Base-by-base conservation (phyloP, 1,284 basidiomycete genomes). In the Vanrija pseudolonga region DNA sequence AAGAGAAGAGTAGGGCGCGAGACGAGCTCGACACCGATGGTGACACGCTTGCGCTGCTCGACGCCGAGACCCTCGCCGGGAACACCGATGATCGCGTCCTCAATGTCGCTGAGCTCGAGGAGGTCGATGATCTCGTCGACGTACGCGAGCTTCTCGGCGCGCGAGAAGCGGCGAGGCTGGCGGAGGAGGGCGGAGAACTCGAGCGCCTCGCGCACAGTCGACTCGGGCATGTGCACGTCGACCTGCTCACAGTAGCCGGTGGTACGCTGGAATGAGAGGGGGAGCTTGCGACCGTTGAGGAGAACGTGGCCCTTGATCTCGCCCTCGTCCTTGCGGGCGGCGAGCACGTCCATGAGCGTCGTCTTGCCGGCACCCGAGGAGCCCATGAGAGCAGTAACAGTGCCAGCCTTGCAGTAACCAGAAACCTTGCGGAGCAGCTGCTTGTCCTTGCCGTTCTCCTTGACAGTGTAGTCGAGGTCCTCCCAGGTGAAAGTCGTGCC, bases 111-210 rank as follows among this genome's bases (percentile, higher is more conserved):
- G 52, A 81, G 62, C 60, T 80, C 79, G 42, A 81, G 74, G 6
- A 81, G 66, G 43, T 78, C 76, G 60, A 81, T 78, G 28, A 81
- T 78, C 36, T 76, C 73, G 49, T 81, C 77, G 47, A 80, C 79
- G 61, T 80, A 81, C 32, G 71, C 77, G 45, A 80, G 69, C 67
- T 80, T 80, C 36, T 80, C 79, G 50, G 76, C 78, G 18, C 79
- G 71, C 0, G 88, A 78, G 0, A 89, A 82, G 4, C 78, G 78
- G 6, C 79, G 72, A 0, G 88, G 86, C 65, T 93, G 91, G n/a
- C 90, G 84, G 8, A 94, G 76, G 59, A 84, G 80, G 0, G 91
- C 91, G 2, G 87, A 89, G 74, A 93, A 91, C 22, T 83, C 75
- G 0, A 95, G 75, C 0, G 90, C 87, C 66, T 95, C 90, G 23